Conservation (phyloP, 108 stramenopile species). For the Cyclotella cryptica region DNA sequence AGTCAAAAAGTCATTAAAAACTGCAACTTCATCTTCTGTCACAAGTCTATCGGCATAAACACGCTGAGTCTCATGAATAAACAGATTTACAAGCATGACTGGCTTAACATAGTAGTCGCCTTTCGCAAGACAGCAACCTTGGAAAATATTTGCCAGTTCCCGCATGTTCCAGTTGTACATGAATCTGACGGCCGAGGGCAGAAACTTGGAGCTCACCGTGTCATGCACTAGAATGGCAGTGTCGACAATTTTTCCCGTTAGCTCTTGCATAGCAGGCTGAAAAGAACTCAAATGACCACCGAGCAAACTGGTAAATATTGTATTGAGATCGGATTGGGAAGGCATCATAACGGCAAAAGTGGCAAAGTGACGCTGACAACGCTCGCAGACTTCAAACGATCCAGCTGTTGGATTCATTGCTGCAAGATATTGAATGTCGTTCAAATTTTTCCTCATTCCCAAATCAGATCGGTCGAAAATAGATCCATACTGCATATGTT, state of each 20-base stretch:
- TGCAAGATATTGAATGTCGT: slow-evolving; percentile 88
- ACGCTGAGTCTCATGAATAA: slow-evolving; percentile 85
- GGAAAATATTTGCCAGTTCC: slow-evolving; percentile 89
- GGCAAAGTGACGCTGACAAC: slow-evolving; percentile 88
- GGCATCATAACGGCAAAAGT: slow-evolving; percentile 87
- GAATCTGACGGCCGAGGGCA: slow-evolving; percentile 88
- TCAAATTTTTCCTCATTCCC: slow-evolving; percentile 86
- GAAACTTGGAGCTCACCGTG: slow-evolving; percentile 75
- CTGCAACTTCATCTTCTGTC: slow-evolving; percentile 64
- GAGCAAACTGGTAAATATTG: slow-evolving; percentile 84
- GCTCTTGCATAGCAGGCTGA: slow-evolving; percentile 61
- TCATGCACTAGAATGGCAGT: slow-evolving; percentile 83
- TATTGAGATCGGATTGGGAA: slow-evolving; percentile 70
- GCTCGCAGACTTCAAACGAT: slow-evolving; percentile 87
- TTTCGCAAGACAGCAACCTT: slow-evolving; percentile 75
- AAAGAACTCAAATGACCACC: slow-evolving; percentile 81
- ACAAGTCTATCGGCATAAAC: slow-evolving; percentile 86
- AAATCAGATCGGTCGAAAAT: slow-evolving; percentile 88
- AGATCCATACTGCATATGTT: slow-evolving; percentile 87
- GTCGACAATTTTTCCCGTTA: slow-evolving; percentile 67
- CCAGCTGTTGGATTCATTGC: slow-evolving; percentile 95
- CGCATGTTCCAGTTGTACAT: slow-evolving; percentile 97
- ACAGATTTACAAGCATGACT: slow-evolving; percentile 63
- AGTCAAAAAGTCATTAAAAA: slow-evolving; percentile 55
- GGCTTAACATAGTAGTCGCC: slow-evolving; percentile 70